A percentile compares a stretch with the other conserved stretches of the same genome.
Conservation (phyloP, 2,329 filamentous ascomycete species). For the Trichoderma aggressivum region DNA sequence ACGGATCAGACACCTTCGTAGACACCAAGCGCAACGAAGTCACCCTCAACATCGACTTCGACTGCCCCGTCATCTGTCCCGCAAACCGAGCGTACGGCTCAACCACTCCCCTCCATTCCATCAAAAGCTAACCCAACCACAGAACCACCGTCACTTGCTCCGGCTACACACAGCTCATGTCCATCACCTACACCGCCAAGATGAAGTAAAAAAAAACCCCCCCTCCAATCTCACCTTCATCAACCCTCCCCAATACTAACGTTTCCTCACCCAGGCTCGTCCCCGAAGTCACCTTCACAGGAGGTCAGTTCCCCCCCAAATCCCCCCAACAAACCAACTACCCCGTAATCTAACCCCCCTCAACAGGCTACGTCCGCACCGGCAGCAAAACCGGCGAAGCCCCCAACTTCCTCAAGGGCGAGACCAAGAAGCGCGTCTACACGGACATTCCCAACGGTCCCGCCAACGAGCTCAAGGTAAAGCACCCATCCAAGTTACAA, state of each 20-base stretch:
- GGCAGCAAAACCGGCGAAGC: slow-evolving; percentile 3
- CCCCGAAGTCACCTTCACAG: slow-evolving; percentile 15
- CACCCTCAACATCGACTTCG: slow-evolving; percentile 7
- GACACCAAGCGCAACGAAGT: slow-evolving; percentile 12
- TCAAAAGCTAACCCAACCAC: background rate
- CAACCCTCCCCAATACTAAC: background rate
- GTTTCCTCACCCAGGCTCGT: background rate
- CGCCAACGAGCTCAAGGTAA: slow-evolving; percentile 6
- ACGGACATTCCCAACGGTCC: slow-evolving; percentile 11
- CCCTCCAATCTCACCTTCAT: too few relatives aligned
- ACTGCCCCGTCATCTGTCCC: slow-evolving; percentile 8
- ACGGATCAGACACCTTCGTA: slow-evolving; percentile 5
- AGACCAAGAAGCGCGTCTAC: slow-evolving; percentile 8
- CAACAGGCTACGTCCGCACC: slow-evolving; percentile 7
- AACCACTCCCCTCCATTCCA: background rate
- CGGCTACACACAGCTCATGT: slow-evolving; percentile 13
- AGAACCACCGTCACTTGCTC: slow-evolving; percentile 15
- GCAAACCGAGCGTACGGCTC: slow-evolving; percentile 14
- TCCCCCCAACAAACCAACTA: background rate
- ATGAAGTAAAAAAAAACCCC: background rate
- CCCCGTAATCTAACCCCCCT: background rate
- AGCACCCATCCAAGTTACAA: too few relatives aligned
- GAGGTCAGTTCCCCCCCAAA: background rate
- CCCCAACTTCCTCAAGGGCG: slow-evolving; percentile 7
- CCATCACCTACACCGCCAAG: slow-evolving; percentile 16